Evolutionary conservation across 495 filamentous ascomycete species (phyloP).

Genomic region (Gamarada debralockiae): DNA sequence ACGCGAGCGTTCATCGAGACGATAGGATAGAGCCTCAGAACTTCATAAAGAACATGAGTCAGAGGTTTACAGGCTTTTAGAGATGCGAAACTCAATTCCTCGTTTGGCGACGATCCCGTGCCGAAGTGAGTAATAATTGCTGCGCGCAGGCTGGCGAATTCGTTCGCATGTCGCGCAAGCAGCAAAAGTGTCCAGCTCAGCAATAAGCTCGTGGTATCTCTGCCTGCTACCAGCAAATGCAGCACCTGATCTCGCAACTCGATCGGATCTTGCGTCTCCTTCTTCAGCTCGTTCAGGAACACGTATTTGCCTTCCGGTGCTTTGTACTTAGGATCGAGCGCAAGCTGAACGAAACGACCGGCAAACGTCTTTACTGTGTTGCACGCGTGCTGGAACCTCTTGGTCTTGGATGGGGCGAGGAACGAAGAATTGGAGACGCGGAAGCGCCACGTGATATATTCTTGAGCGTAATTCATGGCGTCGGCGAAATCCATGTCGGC

Average conservation of each 20-base stretch:
- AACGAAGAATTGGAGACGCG: slow-evolving; percentile 21
- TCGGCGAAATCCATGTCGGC: too few species aligned
- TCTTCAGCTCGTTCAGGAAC: slow-evolving; percentile 61
- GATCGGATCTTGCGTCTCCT: slow-evolving; percentile 35
- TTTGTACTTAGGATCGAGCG: slow-evolving; percentile 3
- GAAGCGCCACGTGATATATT: slow-evolving; percentile 28
- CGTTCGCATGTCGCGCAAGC: slow-evolving; percentile 18
- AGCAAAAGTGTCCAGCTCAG: slow-evolving; percentile 24
- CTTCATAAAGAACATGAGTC: slow-evolving; percentile 48
- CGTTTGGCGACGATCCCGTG: slow-evolving; percentile 3
- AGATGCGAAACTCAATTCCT: slow-evolving; percentile 21
- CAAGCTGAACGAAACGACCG: slow-evolving; percentile 5
- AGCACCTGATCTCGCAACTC: slow-evolving; percentile 13
- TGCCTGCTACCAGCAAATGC: slow-evolving; percentile 39
- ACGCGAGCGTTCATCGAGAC: slow-evolving; percentile 44
- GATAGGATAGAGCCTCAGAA: slow-evolving; percentile 33
- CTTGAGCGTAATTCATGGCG: too few species aligned
- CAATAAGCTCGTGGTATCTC: slow-evolving; percentile 24
- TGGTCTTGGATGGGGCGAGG: neutral
- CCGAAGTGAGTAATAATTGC: slow-evolving; percentile 28
- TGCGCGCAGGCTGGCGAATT: slow-evolving; percentile 5
- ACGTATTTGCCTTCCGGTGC: slow-evolving; percentile 45
- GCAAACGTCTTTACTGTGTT: slow-evolving; percentile 10
- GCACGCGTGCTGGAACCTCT: slow-evolving; percentile 10
- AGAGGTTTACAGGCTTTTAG: slow-evolving; percentile 37